Evolutionary conservation across 169 alveolate species (phyloP).

Genomic region (Fabrea salina): DNA sequence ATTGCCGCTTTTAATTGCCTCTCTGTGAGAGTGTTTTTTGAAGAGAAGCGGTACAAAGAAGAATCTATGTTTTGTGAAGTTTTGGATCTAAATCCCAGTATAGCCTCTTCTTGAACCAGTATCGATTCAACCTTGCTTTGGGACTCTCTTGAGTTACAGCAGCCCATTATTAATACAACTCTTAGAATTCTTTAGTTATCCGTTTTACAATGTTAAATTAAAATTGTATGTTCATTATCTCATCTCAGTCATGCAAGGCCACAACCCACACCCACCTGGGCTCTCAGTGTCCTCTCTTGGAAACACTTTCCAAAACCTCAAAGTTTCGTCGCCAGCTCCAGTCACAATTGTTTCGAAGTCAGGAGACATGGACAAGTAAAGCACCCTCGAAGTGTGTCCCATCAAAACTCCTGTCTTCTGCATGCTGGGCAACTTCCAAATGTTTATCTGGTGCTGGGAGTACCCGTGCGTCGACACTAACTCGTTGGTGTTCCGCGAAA

Average conservation of each 20-base stretch:
- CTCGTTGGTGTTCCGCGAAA: slow-evolving; percentile 91
- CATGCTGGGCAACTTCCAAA: slow-evolving; percentile 94
- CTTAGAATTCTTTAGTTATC: too few species aligned
- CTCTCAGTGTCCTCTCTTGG: slow-evolving; percentile 50
- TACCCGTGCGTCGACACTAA: slow-evolving; percentile 96
- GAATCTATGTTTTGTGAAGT: too few species aligned
- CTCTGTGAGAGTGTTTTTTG: too few species aligned
- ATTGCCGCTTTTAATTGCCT: too few species aligned
- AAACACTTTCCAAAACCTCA: slow-evolving; percentile 93
- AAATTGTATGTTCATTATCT: background rate
- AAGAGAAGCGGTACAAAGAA: too few species aligned
- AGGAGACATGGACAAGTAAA: slow-evolving; percentile 91
- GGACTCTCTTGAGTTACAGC: too few species aligned
- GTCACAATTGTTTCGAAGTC: slow-evolving; percentile 93
- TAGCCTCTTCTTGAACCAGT: too few species aligned
- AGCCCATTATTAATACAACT: too few species aligned
- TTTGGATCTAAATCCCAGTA: too few species aligned
- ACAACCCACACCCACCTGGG: background rate
- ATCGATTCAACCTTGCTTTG: too few species aligned
- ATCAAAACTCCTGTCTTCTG: slow-evolving; percentile 75
- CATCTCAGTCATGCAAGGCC: background rate
- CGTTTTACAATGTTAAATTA: too few species aligned
- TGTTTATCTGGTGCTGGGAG: slow-evolving; percentile 89
- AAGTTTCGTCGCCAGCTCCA: slow-evolving; percentile 95
- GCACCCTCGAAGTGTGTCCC: slow-evolving; percentile 94